Base-by-base conservation (phyloP, 345 rosid genomes). In the Ailanthus altissimus region DNA sequence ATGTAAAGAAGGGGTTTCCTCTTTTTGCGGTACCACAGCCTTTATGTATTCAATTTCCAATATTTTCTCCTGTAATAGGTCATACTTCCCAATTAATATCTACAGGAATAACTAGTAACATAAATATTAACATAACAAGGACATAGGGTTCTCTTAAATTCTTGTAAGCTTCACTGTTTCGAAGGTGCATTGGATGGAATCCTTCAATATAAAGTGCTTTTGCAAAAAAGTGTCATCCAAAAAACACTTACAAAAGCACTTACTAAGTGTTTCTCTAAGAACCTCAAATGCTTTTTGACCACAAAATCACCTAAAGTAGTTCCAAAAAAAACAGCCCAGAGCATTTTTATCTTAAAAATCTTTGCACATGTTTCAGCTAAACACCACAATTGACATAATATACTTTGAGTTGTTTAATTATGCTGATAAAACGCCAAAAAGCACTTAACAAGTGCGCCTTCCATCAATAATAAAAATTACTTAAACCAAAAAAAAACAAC, bases 21-120 rank as follows among this genome's bases (percentile, higher is more conserved):
- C 94, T 79, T 85, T 92, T 60, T 94, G 81, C 49, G 97, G 97
- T 18, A 83, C 88, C 74, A 96, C 97, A 58, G 94, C 98, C 81
- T 89, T 91, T 50, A 93, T 87, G 84, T 92, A 96, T 51, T 96
- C 99, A 67, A 96, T 91, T 86, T 96, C 99, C 87, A 96, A 72
- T 80, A 87, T 84, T 79, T 84, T 89, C 85, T 96, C 99, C 99
- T 96, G 90, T 66, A 77, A 73, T 53, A 77, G 28, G 38, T 67
- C 69, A 74, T 4, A 66, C 59, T 49, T 59, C 3, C 40, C 8
- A 54, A 76, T 71, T 57, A 71, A 74, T 9, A 43, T 32, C 13
- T 28, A 61, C 23, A 67, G 45, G 58, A 46, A 28, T 21, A 7
- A 74, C 36, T 16, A 5, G 38, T 57, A 42, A 25, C 47, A 42